Conservation (phyloP, 2,329 filamentous ascomycete species). For the Fusarium solani-melongenae region DNA sequence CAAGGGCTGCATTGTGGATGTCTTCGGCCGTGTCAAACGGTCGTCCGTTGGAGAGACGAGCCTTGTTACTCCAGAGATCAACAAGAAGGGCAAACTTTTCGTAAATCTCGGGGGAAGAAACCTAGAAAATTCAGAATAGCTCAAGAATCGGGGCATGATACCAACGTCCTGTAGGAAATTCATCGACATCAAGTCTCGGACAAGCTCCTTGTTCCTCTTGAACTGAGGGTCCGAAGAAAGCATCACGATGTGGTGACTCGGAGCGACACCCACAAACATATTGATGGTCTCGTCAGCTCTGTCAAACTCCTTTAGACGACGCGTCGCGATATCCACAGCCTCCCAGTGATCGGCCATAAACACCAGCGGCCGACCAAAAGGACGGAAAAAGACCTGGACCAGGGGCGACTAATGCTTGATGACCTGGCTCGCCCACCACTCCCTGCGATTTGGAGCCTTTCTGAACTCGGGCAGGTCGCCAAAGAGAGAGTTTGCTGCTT, state of each 20-base stretch:
- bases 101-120: slow-evolving; percentile 47
- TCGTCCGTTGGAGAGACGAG: slow-evolving; percentile 31
- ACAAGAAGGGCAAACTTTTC: slow-evolving; percentile 44
- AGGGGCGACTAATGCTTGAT: slow-evolving; percentile 22
- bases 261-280: slow-evolving; percentile 1
- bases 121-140: slow-evolving; percentile 17
- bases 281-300: background rate
- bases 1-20: slow-evolving; percentile 44
- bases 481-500: slow-evolving; percentile 21
- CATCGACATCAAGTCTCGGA: slow-evolving; percentile 31
- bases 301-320: slow-evolving; percentile 32
- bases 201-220: slow-evolving; percentile 35
- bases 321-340: slow-evolving; percentile 25
- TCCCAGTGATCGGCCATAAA: slow-evolving; percentile 31
- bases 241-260: slow-evolving; percentile 13
- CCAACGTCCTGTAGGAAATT: slow-evolving; percentile 25
- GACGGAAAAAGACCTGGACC: slow-evolving; percentile 25
- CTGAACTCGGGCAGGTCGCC: slow-evolving; percentile 26
- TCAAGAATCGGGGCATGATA: background rate
- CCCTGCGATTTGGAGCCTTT: slow-evolving; percentile 1
- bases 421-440: slow-evolving; percentile 22
- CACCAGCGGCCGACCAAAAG: slow-evolving; percentile 24
- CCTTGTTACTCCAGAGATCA: slow-evolving; percentile 48
- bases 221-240: slow-evolving; percentile 19
- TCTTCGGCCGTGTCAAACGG: slow-evolving; percentile 47